Evolutionary conservation across 2,329 filamentous ascomycete species (phyloP), one percentile per base, ranked within the genome.

Genomic region (Pestalotiopsis sp.): DNA sequence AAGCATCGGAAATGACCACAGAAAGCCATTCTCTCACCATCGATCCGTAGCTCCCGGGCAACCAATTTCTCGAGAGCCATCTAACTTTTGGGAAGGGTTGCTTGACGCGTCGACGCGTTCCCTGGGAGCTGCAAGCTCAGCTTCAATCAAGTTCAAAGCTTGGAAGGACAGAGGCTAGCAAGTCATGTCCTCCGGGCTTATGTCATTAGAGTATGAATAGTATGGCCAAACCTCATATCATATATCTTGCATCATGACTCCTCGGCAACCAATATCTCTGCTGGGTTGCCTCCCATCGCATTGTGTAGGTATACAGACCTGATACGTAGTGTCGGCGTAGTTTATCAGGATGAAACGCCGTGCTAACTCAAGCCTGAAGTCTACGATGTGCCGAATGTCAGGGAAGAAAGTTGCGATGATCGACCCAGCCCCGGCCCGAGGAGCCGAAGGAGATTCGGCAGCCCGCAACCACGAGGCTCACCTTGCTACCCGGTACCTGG

Each of bases 161-260:
- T 52, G 17, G 45, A 20, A 9, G 17, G 14, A 3, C 59, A 70
- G 65, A 71, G 31, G 57, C 52, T 71, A 52, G 45, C 45, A 52
- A 52, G 45, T 52, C 45, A 52, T 52, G 45, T 52, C 45, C 45
- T 52, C 45, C n/a, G 45, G 45, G 45, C 45, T 52, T 52, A 52
- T 52, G 45, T 52, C n/a, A 52, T 23, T 52, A 52, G 45, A n/a
- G 17, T 52, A 20, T n/a, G 17, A 2, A n/a, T 52, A 52, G 45
- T 52, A 20, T 52, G 20, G 45, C 6, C n/a, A 17, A 52, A 52
- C n/a, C n/a, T 23, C 45, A 23, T n/a, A 52, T 9, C 17, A 45
- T 52, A 52, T 52, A n/a, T 20, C 45, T 36, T 36, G 31, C 14
- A 17, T 52, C 17, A 52, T 52, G 17, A 52, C 45, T 52, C 14